Conservation (phyloP, 2,329 filamentous ascomycete genomes). For the Albophoma yamanashiensis region DNA sequence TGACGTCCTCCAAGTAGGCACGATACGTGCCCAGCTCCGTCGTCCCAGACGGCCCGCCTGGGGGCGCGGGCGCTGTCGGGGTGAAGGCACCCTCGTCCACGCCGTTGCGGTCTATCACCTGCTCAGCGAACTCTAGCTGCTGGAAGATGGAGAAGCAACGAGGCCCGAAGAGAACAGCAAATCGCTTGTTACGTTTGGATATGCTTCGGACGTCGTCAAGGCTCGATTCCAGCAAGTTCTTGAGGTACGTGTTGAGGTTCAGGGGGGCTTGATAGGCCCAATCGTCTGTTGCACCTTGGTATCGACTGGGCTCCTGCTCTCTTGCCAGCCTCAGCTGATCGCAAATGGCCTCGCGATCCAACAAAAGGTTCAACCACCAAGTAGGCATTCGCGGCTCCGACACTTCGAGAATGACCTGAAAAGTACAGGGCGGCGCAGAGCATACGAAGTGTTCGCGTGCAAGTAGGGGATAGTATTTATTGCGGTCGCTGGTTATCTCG, state of each 20-base stretch:
- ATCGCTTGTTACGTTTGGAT: conserved; percentile 46
- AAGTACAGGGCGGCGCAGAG: conserved; percentile 29
- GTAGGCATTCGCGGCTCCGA: conserved; percentile 34
- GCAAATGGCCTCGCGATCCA: conserved; percentile 32
- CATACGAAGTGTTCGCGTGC: conserved; percentile 29
- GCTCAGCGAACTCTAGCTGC: conserved; percentile 37
- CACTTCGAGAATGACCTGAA: conserved; percentile 35
- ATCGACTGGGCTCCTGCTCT: conserved; percentile 36
- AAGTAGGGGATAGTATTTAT: conserved; percentile 27
- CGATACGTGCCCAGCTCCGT: conserved; percentile 30
- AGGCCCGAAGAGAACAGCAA: conserved; percentile 40
- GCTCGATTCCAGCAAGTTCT: conserved; percentile 32
- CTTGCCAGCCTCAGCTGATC: conserved; percentile 27
- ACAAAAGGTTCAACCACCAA: conserved; percentile 31
- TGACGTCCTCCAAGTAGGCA: conserved; percentile 38
- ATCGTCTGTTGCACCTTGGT: conserved; percentile 28
- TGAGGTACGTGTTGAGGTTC: conserved; percentile 41
- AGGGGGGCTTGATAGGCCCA: conserved; percentile 28
- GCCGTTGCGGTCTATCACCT: conserved; percentile 22
- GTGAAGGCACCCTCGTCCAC: conserved; percentile 27
- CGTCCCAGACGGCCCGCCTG: conserved; percentile 18
- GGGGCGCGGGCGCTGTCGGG: conserved; percentile 21
- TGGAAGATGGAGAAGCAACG: conserved; percentile 38
- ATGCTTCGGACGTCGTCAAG: conserved; percentile 31
- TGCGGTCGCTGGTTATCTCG: conserved; percentile 11